Base-by-base conservation (phyloP, 148 eudicot species). In the Nepenthes gracilis region DNA sequence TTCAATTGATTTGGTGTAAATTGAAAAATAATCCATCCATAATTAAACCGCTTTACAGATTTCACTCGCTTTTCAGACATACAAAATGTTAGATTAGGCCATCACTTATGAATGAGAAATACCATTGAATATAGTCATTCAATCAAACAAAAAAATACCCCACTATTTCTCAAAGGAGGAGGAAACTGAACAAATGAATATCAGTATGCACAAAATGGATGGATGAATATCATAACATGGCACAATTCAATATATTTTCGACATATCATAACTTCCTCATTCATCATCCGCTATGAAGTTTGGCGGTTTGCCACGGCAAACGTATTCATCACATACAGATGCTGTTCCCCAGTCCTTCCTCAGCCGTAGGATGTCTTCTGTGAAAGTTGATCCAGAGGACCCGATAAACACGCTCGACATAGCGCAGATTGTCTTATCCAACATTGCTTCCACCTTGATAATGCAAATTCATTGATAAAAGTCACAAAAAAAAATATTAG, bases 361-460 rank as follows among this genome's bases (percentile, higher is more conserved):
- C 13, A 89, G 74, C 72, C 99, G 85, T 48, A 84, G 65, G 54
- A 94, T 94, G 75, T 94, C 99, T 43, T 86, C 99, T 0, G 99
- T 94, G 82, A 94, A 94, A 23, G 97, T 94, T 33, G 99, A 94
- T 8, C 99, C 99, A 13, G 90, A 70, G 9, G 99, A 74, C 36
- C 99, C 99, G 33, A 94, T 83, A 76, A 89, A 93, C 58, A 83
- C 99, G 9, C 74, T 74, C 1, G 99, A 84, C 80, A 94, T 67
- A 1, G 97, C 97, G 68, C 85, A 89, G 2, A 94, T 94, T 38
- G 97, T 85, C 74, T 94, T 94, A 77, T 94, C 99, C 74, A 94
- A 77, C 96, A 93, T 93, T 36, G 99, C 99, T 61, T 86, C 96
- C 80, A 93, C 99, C 99, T 93, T 74, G 71, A 82, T 47, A 43